phyloP scores from a whole-genome alignment of 257 asterid species.

The Cynanchum wilfordii region DNA sequence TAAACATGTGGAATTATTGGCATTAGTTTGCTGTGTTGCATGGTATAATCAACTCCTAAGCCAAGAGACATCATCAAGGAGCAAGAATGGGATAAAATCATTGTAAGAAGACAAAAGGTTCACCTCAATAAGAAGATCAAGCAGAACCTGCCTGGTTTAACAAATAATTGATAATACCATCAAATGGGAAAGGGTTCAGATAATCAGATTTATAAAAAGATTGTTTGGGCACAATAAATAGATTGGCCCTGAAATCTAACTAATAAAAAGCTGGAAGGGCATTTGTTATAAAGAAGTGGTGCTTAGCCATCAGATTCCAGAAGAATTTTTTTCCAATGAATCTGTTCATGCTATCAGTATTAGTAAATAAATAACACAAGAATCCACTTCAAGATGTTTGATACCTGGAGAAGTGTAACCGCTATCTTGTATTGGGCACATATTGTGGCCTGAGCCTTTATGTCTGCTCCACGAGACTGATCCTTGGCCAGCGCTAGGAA shows the following conservation, averaged over 20 bases:
- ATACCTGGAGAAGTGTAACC: slow-evolving; percentile 95
- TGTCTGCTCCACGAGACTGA: slow-evolving; percentile 98
- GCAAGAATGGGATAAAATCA: background rate
- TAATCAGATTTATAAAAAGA: background rate
- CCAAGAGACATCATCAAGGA: background rate
- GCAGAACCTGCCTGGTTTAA: background rate
- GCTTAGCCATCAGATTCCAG: background rate
- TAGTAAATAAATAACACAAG: background rate
- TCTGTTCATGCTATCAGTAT: background rate
- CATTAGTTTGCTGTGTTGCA: background rate
- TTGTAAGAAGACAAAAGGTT: background rate
- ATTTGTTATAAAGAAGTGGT: background rate
- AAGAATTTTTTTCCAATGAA: background rate
- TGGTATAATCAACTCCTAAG: background rate
- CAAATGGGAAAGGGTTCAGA: background rate
- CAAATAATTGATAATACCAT: background rate
- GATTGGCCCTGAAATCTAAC: background rate
- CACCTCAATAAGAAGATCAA: background rate
- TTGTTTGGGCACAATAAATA: background rate
- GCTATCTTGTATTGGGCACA: slow-evolving; percentile 99
- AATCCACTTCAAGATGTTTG: background rate
- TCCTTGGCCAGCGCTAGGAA: slow-evolving; percentile 98
- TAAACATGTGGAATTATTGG: background rate
- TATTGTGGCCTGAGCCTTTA: slow-evolving; percentile 98
- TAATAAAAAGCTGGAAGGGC: background rate